Conservation (phyloP, 768 basidiomycete genomes). For the Auricularia heimuer region DNA sequence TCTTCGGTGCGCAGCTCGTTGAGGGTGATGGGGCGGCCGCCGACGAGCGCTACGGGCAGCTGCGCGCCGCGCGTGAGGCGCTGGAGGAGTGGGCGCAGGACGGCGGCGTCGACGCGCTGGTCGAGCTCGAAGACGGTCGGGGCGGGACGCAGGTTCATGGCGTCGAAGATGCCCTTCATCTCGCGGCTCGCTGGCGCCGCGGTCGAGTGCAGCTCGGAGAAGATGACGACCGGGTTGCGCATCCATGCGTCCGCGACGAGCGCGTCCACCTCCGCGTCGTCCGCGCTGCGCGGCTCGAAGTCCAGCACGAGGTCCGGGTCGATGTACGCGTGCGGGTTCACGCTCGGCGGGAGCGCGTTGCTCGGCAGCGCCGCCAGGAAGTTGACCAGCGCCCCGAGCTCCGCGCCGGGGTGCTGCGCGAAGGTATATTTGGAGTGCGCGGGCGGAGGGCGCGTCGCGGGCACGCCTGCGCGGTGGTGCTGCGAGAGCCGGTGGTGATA, state of each 20-base stretch:
- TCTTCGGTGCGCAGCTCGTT: conserved; percentile 42
- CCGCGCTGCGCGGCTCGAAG: conserved; percentile 54
- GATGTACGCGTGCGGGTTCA: conserved; percentile 55
- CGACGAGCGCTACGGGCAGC: conserved; percentile 63
- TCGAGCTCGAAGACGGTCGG: conserved; percentile 67
- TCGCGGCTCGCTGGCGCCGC: conserved; percentile 49
- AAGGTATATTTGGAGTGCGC: background rate
- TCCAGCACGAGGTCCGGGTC: conserved; percentile 76
- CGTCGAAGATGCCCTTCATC: conserved; percentile 46
- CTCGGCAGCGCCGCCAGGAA: conserved; percentile 66
- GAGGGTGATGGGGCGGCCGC: conserved; percentile 45
- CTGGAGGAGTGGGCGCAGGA: conserved; percentile 49
- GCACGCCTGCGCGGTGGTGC: background rate
- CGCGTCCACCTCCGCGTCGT: conserved; percentile 42
- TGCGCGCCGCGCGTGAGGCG: conserved; percentile 47
- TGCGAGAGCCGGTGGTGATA: background rate
- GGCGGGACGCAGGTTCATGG: conserved; percentile 47
- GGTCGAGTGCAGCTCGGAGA: conserved; percentile 45
- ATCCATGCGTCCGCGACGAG: conserved; percentile 62
- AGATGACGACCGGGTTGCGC: conserved; percentile 64
- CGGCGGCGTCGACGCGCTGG: conserved; percentile 55
- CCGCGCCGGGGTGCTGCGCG: conserved; percentile 31
- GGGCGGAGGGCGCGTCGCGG: background rate
- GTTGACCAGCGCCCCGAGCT: conserved; percentile 66
- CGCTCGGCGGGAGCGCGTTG: conserved; percentile 57